Evolutionary conservation across 2,329 filamentous ascomycete genomes (phyloP).

Genomic region (Cladosporium sp.): DNA sequence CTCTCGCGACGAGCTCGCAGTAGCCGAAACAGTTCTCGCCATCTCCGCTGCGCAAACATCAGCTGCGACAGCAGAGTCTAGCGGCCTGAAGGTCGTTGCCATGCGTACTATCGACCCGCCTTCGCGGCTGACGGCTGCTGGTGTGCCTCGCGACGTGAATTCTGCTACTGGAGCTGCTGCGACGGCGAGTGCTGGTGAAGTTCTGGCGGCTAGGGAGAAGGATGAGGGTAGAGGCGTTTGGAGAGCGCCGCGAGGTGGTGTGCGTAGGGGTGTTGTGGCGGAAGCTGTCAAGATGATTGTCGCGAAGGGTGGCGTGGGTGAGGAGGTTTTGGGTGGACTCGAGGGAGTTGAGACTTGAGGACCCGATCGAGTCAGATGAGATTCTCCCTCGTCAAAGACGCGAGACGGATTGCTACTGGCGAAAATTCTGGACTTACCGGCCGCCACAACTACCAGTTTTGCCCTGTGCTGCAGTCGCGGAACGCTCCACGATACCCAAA

Average conservation of each 20-base stretch:
- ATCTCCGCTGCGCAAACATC: slow-evolving; percentile 68
- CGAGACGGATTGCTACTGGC: background rate
- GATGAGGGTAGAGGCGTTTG: slow-evolving; percentile 65
- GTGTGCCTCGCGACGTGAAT: slow-evolving; percentile 51
- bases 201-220: slow-evolving; percentile 51
- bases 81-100: slow-evolving; percentile 41
- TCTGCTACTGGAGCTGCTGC: slow-evolving; percentile 46
- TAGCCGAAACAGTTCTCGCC: slow-evolving; percentile 86
- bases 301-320: slow-evolving; percentile 75
- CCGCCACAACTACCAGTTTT: background rate
- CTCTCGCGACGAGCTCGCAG: slow-evolving; percentile 84
- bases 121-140: slow-evolving; percentile 51
- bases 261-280: slow-evolving; percentile 72
- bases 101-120: slow-evolving; percentile 54
- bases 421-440: background rate
- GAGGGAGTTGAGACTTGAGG: slow-evolving; percentile 65
- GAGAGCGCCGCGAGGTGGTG: slow-evolving; percentile 81
- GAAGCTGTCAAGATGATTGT: slow-evolving; percentile 76
- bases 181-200: slow-evolving; percentile 41
- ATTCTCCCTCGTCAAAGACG: background rate
- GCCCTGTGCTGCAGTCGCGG: background rate
- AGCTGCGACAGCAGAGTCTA: slow-evolving; percentile 64
- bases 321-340: slow-evolving; percentile 81
- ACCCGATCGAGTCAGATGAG: background rate
- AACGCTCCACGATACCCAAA: background rate